Evolutionary conservation across 306 rosid genomes (phyloP), one percentile per base, ranked within the genome.

Genomic region (Quercus suber): DNA sequence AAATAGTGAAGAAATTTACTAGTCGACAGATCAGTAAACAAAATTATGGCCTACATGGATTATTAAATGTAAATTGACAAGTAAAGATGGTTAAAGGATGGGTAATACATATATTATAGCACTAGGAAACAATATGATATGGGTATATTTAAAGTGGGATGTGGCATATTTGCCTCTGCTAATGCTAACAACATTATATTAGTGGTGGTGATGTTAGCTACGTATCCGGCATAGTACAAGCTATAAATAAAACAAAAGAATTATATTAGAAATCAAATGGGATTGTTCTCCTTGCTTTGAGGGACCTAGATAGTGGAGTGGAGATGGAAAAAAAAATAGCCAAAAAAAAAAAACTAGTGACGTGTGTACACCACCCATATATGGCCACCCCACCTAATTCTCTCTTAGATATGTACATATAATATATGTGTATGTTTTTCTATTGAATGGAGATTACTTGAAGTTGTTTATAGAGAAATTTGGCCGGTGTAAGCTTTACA

Each of bases 321-420:
- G 76, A 19, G 45, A 17, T 73, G 11, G n/a, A 18, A 21, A 51
- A 30, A 27, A 51, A 23, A 25, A 27, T 10, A 18, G 77, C 70
- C 23, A 31, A 63, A 82, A 81, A 76, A 61, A 78, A 70, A 63
- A 67, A 2, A 8, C 45, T 41, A 41, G 78, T 81, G 89, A 89
- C 84, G 87, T 82, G 95, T 82, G 85, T 23, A 23, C 78, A 68
- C 74, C 89, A 90, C 89, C 79, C 82, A 55, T 67, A 79, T 85
- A 83, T 86, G 90, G 87, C 69, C 75, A 71, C 45, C 82, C 84
- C 93, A 87, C 91, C 87, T 81, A 57, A 64, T 71, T 69, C 76
- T 78, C 83, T 85, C 88, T 81, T 75, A 49, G 53, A 12, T 12
- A 2, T 11, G 15, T 28, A 2, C 13, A 27, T 14, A 27, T 25